A percentile compares a stretch with the other conserved stretches of the same genome.
These are phyloP conservation scores for Trichoderma afroharzianum DNA, from an alignment of 2,329 filamentous ascomycete genomes.

Conservation along the genomic window DNA sequence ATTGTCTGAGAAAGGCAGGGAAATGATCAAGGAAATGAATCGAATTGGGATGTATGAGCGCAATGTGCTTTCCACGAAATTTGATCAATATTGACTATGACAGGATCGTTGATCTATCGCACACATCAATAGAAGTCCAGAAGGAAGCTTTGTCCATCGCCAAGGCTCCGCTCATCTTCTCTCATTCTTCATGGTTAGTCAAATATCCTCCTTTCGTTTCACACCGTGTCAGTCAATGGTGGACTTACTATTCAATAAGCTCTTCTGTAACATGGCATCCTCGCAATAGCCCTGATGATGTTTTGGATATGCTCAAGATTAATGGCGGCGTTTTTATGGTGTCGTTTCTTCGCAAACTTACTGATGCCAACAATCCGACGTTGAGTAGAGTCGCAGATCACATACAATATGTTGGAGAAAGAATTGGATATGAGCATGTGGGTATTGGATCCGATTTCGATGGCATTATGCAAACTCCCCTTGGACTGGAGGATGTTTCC, in stretches of 20 bases:
- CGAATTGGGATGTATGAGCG: constrained; percentile 18
- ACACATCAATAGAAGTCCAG: constrained; percentile 37
- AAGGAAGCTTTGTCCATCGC: constrained; percentile 12
- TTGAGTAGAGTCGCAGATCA: constrained; percentile 72
- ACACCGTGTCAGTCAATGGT: no score
- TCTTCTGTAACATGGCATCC: constrained; percentile 72
- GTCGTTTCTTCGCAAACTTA: constrained; percentile 74
- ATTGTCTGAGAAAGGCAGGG: constrained; percentile 12
- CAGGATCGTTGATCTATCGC: constrained; percentile 70
- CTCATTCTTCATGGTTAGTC: constrained; percentile 45
- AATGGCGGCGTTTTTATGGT: constrained; percentile 76
- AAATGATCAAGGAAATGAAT: constrained; percentile 20
- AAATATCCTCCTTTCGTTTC: neutral
- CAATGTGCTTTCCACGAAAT: neutral
- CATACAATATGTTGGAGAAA: constrained; percentile 69
- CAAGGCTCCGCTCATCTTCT: constrained; percentile 75
- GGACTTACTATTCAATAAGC: constrained; percentile 37
- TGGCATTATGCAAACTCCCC: constrained; percentile 60
- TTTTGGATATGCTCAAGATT: constrained; percentile 68
- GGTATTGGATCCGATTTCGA: constrained; percentile 84
- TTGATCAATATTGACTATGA: neutral
- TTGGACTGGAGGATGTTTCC: constrained; percentile 73
- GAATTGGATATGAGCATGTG: constrained; percentile 78
- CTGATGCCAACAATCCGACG: constrained; percentile 65
- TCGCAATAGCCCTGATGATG: constrained; percentile 78